Percentiles rank a stretch among this genome's conserved stretches.
Conservation (phyloP, 768 basidiomycete genomes). For the Paxillus rubicundulus region DNA sequence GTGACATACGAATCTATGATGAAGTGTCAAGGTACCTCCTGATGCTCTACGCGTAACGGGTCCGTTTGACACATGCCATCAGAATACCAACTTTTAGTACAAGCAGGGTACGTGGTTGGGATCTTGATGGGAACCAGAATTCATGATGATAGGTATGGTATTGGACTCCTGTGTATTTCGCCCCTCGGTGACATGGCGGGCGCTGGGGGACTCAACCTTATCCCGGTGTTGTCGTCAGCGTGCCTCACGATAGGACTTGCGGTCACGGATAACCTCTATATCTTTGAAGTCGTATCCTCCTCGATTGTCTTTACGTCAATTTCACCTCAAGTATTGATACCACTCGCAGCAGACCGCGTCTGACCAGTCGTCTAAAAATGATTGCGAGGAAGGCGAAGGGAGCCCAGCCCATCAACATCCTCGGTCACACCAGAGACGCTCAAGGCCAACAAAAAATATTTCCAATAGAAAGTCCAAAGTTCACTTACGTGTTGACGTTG, state of each 20-base stretch:
- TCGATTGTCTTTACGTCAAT: conserved; percentile 66
- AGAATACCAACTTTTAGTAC: conserved; percentile 61
- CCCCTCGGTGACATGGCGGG: conserved; percentile 81
- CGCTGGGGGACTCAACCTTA: conserved; percentile 47
- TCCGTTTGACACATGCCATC: conserved; percentile 3
- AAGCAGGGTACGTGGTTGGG: conserved; percentile 52
- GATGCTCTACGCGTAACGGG: neutral
- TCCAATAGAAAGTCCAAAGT: too few relatives aligned
- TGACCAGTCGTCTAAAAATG: neutral
- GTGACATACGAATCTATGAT: conserved; percentile 31
- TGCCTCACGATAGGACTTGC: conserved; percentile 70
- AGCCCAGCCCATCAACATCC: neutral
- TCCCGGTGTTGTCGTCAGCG: conserved; percentile 51
- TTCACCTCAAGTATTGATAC: conserved; percentile 66
- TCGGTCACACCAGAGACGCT: neutral
- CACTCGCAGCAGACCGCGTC: conserved; percentile 74
- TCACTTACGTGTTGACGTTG: too few relatives aligned
- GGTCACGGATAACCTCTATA: conserved; percentile 51
- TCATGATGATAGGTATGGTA: conserved; percentile 50
- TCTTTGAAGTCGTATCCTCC: conserved; percentile 66
- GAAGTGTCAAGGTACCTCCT: conserved; percentile 29
- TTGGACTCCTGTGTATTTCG: conserved; percentile 67
- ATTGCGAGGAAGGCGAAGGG: conserved; percentile 5
- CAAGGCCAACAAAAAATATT: neutral
- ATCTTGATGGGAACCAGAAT: neutral